A percentile compares a stretch with the other conserved stretches of the same genome.
Conservation (phyloP, 2,329 filamentous ascomycete genomes). For the Colletotrichum lindemuthianum region DNA sequence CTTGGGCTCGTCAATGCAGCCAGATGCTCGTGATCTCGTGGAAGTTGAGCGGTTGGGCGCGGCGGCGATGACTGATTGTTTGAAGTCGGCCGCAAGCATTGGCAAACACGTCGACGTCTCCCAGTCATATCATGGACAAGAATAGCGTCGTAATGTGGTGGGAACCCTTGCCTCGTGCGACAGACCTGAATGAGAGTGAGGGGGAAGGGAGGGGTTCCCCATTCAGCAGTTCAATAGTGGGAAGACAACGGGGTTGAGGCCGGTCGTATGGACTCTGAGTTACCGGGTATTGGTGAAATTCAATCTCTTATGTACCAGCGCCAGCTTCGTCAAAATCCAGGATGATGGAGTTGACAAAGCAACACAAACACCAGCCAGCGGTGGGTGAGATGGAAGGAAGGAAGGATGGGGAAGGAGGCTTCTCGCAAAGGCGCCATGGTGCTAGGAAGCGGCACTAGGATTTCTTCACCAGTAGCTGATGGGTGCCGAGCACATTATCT, state of each 20-base stretch:
- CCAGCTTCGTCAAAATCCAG: constrained; percentile 3
- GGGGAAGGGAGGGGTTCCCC: not conserved
- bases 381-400: constrained; percentile 2
- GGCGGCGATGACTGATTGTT: constrained; percentile 3
- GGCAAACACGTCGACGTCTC: constrained; percentile 22
- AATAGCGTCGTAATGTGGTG: constrained; percentile 19
- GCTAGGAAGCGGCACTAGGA: not conserved
- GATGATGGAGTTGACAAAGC: constrained; percentile 6
- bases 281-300: no score
- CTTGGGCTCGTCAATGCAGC: constrained; percentile 8
- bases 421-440: not conserved
- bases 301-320: no score
- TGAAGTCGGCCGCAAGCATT: constrained; percentile 3
- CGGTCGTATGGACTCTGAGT: no score
- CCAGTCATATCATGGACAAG: constrained; percentile 6
- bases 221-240: not conserved
- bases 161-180: constrained; percentile 24
- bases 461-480: no score
- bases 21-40: constrained; percentile 19
- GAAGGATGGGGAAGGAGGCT: not conserved
- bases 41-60: constrained; percentile 8
- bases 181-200: constrained; percentile 8
- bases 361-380: no score
- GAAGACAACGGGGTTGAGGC: not conserved
- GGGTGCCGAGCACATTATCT: no score